phyloP scores from a whole-genome alignment of 2,329 filamentous ascomycete genomes.

The Fusarium xyrophilum region DNA sequence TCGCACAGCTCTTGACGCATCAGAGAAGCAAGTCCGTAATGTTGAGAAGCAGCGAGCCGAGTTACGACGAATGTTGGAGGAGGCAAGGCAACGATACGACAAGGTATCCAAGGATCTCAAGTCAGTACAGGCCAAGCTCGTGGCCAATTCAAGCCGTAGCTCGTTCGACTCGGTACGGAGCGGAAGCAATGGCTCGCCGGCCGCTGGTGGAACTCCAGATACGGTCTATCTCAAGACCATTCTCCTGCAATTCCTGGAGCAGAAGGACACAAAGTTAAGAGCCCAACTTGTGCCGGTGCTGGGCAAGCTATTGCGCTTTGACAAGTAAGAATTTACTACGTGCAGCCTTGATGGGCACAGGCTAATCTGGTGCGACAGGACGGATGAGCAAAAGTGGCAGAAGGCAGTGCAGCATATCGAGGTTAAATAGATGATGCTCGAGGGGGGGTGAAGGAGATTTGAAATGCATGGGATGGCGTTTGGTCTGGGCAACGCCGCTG shows the following conservation, averaged over 20 bases:
- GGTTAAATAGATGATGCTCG: slow-evolving; percentile 39
- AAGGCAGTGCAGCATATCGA: slow-evolving; percentile 69
- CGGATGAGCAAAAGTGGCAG: slow-evolving; percentile 87
- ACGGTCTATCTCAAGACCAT: slow-evolving; percentile 80
- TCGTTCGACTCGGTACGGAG: slow-evolving; percentile 50
- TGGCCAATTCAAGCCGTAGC: slow-evolving; percentile 54
- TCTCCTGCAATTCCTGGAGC: slow-evolving; percentile 80
- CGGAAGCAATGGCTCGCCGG: slow-evolving; percentile 42
- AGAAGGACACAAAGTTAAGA: slow-evolving; percentile 78
- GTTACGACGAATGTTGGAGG: slow-evolving; percentile 77
- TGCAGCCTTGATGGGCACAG: neutral
- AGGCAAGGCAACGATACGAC: slow-evolving; percentile 77
- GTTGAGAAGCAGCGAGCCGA: slow-evolving; percentile 83
- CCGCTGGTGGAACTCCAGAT: slow-evolving; percentile 49
- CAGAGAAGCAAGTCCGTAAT: slow-evolving; percentile 83
- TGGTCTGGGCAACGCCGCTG: slow-evolving; percentile 14
- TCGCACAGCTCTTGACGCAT: slow-evolving; percentile 81
- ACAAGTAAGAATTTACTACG: slow-evolving; percentile 64
- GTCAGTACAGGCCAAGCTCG: slow-evolving; percentile 57
- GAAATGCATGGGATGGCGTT: slow-evolving; percentile 25
- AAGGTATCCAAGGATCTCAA: slow-evolving; percentile 75
- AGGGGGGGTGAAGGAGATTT: neutral
- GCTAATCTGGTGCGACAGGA: slow-evolving; percentile 42
- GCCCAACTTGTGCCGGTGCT: slow-evolving; percentile 79
- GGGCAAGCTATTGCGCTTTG: slow-evolving; percentile 77